A percentile compares a stretch with the other conserved stretches of the same genome.
phyloP scores from a whole-genome alignment of 345 rosid genomes.

The Rhodomyrtus tomentosa region DNA sequence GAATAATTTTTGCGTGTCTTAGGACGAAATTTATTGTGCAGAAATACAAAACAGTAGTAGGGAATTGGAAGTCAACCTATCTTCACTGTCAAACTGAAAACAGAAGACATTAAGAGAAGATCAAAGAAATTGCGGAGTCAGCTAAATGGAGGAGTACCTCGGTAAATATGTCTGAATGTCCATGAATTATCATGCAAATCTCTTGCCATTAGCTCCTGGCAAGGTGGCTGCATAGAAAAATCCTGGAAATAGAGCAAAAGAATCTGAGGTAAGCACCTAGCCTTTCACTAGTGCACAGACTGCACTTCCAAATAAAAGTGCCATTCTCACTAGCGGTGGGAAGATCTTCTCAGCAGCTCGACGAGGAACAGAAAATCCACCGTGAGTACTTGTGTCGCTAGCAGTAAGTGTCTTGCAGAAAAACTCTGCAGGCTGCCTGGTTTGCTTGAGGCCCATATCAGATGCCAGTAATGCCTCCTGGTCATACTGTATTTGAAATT shows the following conservation, averaged over 20 bases:
- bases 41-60: neutral
- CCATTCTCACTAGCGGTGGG: slow-evolving; percentile 64
- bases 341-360: slow-evolving; percentile 97
- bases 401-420: slow-evolving; percentile 98
- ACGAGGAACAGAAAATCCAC: slow-evolving; percentile 96
- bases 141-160: slow-evolving; percentile 17
- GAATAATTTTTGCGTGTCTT: neutral
- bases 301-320: neutral
- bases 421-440: slow-evolving; percentile 78
- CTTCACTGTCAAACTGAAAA: neutral
- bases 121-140: neutral
- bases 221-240: slow-evolving; percentile 52
- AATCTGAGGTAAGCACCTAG: neutral
- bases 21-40: neutral
- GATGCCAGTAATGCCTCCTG: slow-evolving; percentile 81
- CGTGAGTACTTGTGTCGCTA: slow-evolving; percentile 94
- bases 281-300: neutral
- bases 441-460: slow-evolving; percentile 73
- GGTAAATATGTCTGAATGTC: slow-evolving; percentile 56
- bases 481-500: slow-evolving; percentile 45
- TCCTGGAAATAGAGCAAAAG: slow-evolving; percentile 19
- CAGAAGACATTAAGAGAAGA: neutral
- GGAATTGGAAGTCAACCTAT: neutral
- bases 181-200: slow-evolving; percentile 44
- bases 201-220: slow-evolving; percentile 43